A percentile compares a stretch with the other conserved stretches of the same genome.
Conservation (phyloP, 2,329 filamentous ascomycete species). For the Purpureocillium takamizusanense region DNA sequence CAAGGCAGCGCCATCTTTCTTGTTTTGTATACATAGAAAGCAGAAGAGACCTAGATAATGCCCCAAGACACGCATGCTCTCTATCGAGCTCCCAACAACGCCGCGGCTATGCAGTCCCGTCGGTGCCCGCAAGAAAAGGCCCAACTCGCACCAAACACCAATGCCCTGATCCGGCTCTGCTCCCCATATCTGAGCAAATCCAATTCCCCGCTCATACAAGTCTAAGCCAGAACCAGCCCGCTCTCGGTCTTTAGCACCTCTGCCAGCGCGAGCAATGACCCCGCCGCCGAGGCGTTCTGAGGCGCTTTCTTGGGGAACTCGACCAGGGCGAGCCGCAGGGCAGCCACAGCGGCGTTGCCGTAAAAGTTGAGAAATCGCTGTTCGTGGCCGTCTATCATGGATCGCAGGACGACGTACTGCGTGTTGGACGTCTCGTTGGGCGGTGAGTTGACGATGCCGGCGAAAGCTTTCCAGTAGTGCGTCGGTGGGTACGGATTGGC, state of each 20-base stretch:
- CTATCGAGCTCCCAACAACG: neutral
- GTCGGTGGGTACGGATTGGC: slow-evolving; percentile 68
- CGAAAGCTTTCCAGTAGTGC: slow-evolving; percentile 75
- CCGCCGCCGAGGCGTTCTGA: slow-evolving; percentile 37
- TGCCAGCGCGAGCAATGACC: slow-evolving; percentile 43
- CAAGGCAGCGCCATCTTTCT: neutral
- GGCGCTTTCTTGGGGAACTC: slow-evolving; percentile 56
- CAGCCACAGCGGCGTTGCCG: slow-evolving; percentile 64
- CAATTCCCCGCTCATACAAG: too few relatives aligned
- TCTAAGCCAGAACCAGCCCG: slow-evolving; percentile 36
- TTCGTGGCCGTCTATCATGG: slow-evolving; percentile 65
- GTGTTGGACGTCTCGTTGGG: slow-evolving; percentile 59
- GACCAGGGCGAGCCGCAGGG: slow-evolving; percentile 62
- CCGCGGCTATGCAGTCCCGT: slow-evolving; percentile 4
- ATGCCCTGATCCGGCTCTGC: neutral
- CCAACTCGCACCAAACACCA: slow-evolving; percentile 3
- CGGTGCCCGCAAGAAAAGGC: neutral
- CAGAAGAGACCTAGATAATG: slow-evolving; percentile 6
- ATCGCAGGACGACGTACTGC: slow-evolving; percentile 60
- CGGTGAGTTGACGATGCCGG: slow-evolving; percentile 69
- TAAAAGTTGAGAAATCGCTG: slow-evolving; percentile 73
- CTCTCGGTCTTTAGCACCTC: slow-evolving; percentile 41
- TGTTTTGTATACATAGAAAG: neutral
- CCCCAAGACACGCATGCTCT: neutral
- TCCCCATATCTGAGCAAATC: too few relatives aligned